phyloP scores from a whole-genome alignment of 1,284 basidiomycete genomes.

The Ganoderma resinaceum region DNA sequence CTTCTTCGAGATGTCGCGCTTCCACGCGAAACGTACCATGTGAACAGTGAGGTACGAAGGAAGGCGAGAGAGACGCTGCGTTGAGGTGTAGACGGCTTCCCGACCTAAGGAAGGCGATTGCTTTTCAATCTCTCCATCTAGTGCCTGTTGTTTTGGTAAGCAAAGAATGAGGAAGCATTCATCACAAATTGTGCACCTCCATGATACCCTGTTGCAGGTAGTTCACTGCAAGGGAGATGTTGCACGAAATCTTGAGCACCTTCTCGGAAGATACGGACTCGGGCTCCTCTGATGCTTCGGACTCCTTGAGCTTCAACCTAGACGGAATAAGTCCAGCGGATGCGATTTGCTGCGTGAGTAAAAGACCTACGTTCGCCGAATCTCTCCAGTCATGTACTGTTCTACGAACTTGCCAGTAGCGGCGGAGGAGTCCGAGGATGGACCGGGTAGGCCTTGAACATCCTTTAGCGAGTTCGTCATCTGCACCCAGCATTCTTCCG shows the following conservation, averaged over 20 bases:
- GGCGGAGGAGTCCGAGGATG: slow-evolving; percentile 36
- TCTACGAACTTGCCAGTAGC: slow-evolving; percentile 72
- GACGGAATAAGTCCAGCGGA: background rate
- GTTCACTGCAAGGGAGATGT: slow-evolving; percentile 88
- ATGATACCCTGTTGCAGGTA: slow-evolving; percentile 90
- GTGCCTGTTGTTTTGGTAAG: slow-evolving; percentile 55
- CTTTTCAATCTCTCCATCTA: slow-evolving; percentile 90
- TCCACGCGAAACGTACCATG: slow-evolving; percentile 97
- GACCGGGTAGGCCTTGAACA: slow-evolving; percentile 56
- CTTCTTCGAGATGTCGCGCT: slow-evolving; percentile 90
- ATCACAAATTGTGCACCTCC: slow-evolving; percentile 61
- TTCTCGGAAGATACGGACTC: slow-evolving; percentile 72
- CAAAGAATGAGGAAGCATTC: slow-evolving; percentile 1
- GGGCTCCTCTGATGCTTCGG: slow-evolving; percentile 85
- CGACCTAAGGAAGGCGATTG: slow-evolving; percentile 81
- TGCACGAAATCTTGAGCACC: slow-evolving; percentile 92
- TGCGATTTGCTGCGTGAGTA: background rate
- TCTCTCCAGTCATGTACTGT: slow-evolving; percentile 84
- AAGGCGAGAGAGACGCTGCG: slow-evolving; percentile 83
- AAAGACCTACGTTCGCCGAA: slow-evolving; percentile 78
- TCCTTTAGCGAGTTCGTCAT: slow-evolving; percentile 83
- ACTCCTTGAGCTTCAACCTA: slow-evolving; percentile 77
- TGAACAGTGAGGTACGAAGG: slow-evolving; percentile 89
- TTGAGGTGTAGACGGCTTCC: slow-evolving; percentile 85
- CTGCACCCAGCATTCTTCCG: slow-evolving; percentile 93